Evolutionary conservation across 2,329 filamentous ascomycete genomes (phyloP).

Genomic region (Phyllachora maydis): DNA sequence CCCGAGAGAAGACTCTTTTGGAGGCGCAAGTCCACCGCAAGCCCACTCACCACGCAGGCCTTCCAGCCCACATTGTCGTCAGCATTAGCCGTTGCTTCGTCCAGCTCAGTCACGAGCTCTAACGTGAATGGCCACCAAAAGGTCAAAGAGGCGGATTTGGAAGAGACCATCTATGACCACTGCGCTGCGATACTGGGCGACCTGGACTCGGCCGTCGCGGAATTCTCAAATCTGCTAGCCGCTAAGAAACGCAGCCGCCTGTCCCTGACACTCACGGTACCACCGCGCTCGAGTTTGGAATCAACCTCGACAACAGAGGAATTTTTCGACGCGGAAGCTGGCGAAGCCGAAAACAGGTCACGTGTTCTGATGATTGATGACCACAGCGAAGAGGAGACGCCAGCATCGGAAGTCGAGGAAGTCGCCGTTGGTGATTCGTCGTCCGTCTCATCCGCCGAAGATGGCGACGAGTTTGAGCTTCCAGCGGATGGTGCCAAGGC

Average conservation of each 20-base stretch:
- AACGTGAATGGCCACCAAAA: conserved; percentile 10
- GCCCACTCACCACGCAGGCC: conserved; percentile 18
- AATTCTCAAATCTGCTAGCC: conserved; percentile 59
- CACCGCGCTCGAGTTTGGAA: conserved; percentile 8
- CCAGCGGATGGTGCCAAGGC: conserved; percentile 33
- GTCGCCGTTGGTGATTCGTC: conserved; percentile 38
- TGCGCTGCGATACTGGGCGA: conserved; percentile 69
- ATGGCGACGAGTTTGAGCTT: conserved; percentile 31
- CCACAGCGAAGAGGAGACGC: conserved; percentile 47
- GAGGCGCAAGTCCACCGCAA: conserved; percentile 62
- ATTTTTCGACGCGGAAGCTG: conserved; percentile 81
- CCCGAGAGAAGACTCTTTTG: conserved; percentile 61
- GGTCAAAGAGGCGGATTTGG: conserved; percentile 23
- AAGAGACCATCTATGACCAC: conserved; percentile 57
- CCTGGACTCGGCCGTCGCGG: conserved; percentile 61
- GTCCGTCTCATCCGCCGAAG: conserved; percentile 37
- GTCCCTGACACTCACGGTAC: conserved; percentile 26
- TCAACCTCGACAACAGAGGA: conserved; percentile 50
- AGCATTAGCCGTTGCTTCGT: conserved; percentile 19
- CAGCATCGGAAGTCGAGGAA: conserved; percentile 32
- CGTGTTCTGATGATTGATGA: conserved; percentile 55
- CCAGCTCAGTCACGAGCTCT: conserved; percentile 12
- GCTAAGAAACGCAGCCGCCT: conserved; percentile 62
- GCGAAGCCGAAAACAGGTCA: conserved; percentile 29
- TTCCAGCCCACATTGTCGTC: conserved; percentile 17